These are phyloP conservation scores for Venturia asperata DNA, from an alignment of 2,329 filamentous ascomycete genomes.

Conservation along the genomic window DNA sequence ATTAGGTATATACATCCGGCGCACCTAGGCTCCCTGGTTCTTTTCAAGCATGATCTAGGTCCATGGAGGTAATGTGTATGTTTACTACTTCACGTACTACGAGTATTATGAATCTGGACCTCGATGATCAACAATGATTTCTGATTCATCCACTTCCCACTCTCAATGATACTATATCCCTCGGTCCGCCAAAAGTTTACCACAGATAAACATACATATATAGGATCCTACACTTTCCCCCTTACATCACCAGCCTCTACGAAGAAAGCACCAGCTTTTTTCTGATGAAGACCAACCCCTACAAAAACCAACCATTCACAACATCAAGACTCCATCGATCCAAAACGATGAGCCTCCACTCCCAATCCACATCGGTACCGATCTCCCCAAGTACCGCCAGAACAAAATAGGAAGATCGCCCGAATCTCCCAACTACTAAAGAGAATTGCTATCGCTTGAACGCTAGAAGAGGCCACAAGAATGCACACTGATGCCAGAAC, in stretches of 20 bases:
- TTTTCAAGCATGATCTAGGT: too few species aligned
- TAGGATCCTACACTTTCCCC: not conserved
- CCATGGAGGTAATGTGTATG: too few species aligned
- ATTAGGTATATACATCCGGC: too few species aligned
- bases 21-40: too few species aligned
- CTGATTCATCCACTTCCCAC: too few species aligned
- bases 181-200: not conserved
- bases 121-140: too few species aligned
- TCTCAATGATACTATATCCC: not conserved
- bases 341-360: slow-evolving; percentile 5
- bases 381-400: not conserved
- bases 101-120: too few species aligned
- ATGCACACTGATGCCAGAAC: not conserved
- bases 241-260: not conserved
- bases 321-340: not conserved
- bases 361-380: not conserved
- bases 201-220: not conserved
- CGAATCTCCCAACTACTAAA: not conserved
- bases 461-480: not conserved
- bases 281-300: not conserved
- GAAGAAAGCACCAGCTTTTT: not conserved
- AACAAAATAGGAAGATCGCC: not conserved
- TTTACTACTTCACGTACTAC: too few species aligned
- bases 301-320: not conserved
- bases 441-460: slow-evolving; percentile 7